phyloP scores from a whole-genome alignment of 352 stramenopile species.

The Thalassiosira hispida region DNA sequence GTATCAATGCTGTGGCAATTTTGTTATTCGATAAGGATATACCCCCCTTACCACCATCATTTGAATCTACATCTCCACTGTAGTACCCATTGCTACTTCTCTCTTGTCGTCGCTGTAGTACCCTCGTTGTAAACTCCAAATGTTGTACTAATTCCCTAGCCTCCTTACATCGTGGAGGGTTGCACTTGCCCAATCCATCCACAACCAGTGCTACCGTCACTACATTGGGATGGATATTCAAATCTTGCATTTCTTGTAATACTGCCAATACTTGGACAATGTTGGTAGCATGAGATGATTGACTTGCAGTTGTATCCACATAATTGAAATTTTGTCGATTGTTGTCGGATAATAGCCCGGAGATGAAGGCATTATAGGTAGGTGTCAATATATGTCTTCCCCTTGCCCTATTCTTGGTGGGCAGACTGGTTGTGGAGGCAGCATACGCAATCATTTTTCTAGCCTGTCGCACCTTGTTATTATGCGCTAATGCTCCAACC shows the following conservation, averaged over 20 bases:
- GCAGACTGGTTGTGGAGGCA: background rate
- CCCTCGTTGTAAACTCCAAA: constrained; percentile 22
- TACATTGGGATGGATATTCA: constrained; percentile 63
- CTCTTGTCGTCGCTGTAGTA: too few relatives aligned
- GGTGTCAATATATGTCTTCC: constrained; percentile 34
- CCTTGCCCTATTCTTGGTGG: constrained; percentile 25
- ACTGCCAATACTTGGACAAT: constrained; percentile 61
- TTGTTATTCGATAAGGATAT: constrained; percentile 55
- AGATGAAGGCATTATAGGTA: constrained; percentile 80
- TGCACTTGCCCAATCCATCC: constrained; percentile 68
- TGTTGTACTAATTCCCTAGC: constrained; percentile 62
- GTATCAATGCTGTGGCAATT: constrained; percentile 73
- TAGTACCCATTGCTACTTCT: constrained; percentile 7
- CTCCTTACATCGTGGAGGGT: constrained; percentile 60
- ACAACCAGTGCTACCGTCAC: constrained; percentile 67
- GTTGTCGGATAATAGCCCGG: constrained; percentile 53
- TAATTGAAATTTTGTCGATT: constrained; percentile 11
- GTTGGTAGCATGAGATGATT: constrained; percentile 28
- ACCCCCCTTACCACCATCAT: constrained; percentile 35
- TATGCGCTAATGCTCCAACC: constrained; percentile 67
- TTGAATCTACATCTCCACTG: background rate
- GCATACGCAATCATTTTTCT: constrained; percentile 67
- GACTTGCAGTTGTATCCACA: background rate
- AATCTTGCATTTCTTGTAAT: constrained; percentile 67
- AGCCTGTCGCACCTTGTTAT: constrained; percentile 64